Base-by-base conservation (phyloP, 2,329 filamentous ascomycete genomes). In the Claviceps fusiformis region DNA sequence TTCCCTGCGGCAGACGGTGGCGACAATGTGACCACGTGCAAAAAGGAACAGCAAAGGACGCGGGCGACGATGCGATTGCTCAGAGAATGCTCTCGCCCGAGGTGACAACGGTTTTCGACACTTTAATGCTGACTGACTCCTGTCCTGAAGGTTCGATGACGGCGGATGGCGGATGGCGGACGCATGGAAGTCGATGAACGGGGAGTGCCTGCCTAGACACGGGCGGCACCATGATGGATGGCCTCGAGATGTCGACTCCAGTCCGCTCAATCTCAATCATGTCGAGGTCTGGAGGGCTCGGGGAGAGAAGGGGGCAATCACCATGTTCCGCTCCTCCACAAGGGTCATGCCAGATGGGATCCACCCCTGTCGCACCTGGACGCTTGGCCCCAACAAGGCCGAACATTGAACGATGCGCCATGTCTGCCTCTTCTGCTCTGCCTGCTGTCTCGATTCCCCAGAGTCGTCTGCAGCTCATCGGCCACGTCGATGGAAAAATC, bases 351-450 rank as follows among this genome's bases (percentile, higher is more conserved):
- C 51, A 56, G 52, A 56, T 54, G 24, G 53, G n/a, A 53, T 41
- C 49, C 50, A 45, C 50, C 55, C 55, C 50, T 57, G 55, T 50
- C 53, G 19, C 41, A 46, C 29, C 54, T 47, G 48, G 50, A 37
- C 29, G 45, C 53, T 47, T 55, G 56, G 56, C 33, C 53, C 50
- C 19, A 19, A 19, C 46, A 47, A 47, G 46, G 49, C 37, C 55
- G 48, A 47, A n/a, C 33, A 11, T 27, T 54, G 31, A 33, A 33
- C 5, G 31, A 19, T 19, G 19, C 19, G 19, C 31, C 9, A 5
- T 33, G 31, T 37, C 43, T 55, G 49, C 43, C 43, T 19, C 54
- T 24, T 53, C 49, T 48, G 44, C 29, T 41, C 37, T 41, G 15
- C 17, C 15, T 41, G 15, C 39, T 41, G 39, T 41, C 39, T 41